A percentile compares a stretch with the other conserved stretches of the same genome.
These are phyloP conservation scores for Hymenoscyphus repandus DNA, from an alignment of 2,329 filamentous ascomycete species.

Conservation along the genomic window DNA sequence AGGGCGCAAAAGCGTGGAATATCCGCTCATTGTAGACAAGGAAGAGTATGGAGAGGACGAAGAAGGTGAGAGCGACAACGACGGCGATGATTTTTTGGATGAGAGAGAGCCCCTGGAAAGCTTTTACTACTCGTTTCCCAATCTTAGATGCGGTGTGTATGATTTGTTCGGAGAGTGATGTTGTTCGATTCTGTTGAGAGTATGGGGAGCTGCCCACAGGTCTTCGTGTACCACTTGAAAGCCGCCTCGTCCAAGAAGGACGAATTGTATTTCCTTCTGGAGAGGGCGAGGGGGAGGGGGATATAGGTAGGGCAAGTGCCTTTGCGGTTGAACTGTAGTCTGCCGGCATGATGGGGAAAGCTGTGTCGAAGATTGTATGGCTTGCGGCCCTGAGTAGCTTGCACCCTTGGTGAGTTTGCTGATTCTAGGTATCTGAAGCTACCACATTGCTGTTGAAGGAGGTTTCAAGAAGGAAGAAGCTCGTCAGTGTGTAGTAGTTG, in stretches of 20 bases:
- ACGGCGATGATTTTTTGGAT: conserved; percentile 58
- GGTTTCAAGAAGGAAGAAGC: neutral
- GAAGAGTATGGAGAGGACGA: conserved; percentile 60
- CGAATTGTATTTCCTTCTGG: conserved; percentile 35
- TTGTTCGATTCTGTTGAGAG: conserved; percentile 9
- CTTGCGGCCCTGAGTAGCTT: neutral
- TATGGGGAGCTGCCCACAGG: conserved; percentile 18
- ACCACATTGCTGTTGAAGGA: neutral
- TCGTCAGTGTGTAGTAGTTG: neutral
- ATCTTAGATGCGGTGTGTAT: conserved; percentile 49
- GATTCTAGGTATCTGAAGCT: neutral
- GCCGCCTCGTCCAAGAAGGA: conserved; percentile 47
- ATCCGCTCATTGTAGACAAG: conserved; percentile 75
- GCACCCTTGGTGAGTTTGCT: neutral
- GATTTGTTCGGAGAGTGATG: conserved; percentile 35
- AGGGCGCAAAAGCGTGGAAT: conserved; percentile 68
- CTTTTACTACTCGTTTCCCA: conserved; percentile 39
- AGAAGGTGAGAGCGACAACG: conserved; percentile 40
- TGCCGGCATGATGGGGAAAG: conserved; percentile 42
- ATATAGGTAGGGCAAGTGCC: conserved; percentile 40
- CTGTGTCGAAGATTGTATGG: conserved; percentile 1
- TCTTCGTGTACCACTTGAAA: conserved; percentile 33
- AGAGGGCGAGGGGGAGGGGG: conserved; percentile 43
- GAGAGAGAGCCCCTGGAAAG: conserved; percentile 51
- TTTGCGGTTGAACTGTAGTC: conserved; percentile 47